Evolutionary conservation across 2,329 filamentous ascomycete species (phyloP).

Genomic region (Microcyclosporella mali): DNA sequence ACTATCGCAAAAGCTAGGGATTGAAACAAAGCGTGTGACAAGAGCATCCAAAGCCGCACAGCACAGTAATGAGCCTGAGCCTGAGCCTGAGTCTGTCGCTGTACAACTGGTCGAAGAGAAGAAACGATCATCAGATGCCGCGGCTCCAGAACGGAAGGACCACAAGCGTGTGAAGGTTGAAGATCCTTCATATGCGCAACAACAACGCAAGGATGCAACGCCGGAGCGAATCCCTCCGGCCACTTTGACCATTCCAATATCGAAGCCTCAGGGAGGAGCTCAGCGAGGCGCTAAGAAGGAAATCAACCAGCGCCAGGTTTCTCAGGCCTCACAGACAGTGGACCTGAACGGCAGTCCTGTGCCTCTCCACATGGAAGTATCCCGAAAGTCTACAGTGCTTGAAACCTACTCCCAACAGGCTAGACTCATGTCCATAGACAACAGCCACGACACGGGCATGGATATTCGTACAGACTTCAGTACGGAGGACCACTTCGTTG

Average conservation of each 20-base stretch:
- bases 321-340: constrained; percentile 24
- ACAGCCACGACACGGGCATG: background rate
- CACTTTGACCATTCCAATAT: background rate
- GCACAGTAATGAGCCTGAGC: background rate
- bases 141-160: no score
- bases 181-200: background rate
- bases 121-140: no score
- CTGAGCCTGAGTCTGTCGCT: no score
- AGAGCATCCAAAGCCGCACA: background rate
- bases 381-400: constrained; percentile 19
- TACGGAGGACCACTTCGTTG: background rate
- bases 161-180: background rate
- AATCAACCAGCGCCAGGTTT: constrained; percentile 7
- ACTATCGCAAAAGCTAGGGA: background rate
- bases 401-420: constrained; percentile 24
- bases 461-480: background rate
- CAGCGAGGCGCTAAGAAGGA: background rate
- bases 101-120: no score
- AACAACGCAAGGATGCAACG: background rate
- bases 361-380: constrained; percentile 21
- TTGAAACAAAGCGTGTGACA: background rate
- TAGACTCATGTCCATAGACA: constrained; percentile 13
- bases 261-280: background rate
- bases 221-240: no score
- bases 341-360: constrained; percentile 28